A percentile compares a stretch with the other conserved stretches of the same genome.
These are phyloP conservation scores for Russula lepida DNA, from an alignment of 768 basidiomycete species.

Conservation along the genomic window DNA sequence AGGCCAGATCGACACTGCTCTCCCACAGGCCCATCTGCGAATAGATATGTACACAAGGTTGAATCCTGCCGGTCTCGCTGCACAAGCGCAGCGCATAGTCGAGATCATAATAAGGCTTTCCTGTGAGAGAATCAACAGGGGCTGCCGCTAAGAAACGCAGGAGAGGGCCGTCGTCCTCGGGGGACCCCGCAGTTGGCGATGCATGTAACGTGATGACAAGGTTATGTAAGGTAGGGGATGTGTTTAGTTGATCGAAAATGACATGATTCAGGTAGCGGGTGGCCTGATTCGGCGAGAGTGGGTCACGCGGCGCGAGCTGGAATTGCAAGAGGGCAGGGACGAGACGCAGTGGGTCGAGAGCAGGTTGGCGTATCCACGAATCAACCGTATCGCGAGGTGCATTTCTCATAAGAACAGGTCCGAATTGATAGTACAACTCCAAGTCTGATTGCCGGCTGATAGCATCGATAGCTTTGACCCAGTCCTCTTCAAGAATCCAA, in stretches of 20 bases:
- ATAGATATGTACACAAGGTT: constrained; percentile 93
- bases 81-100: constrained; percentile 94
- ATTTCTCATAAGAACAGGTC: constrained; percentile 77
- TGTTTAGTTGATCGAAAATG: constrained; percentile 72
- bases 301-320: constrained; percentile 65
- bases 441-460: constrained; percentile 80
- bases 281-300: constrained; percentile 73
- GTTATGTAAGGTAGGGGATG: constrained; percentile 86
- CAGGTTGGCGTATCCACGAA: constrained; percentile 78
- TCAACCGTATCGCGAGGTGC: constrained; percentile 87
- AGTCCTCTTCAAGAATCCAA: constrained; percentile 88
- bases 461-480: constrained; percentile 84
- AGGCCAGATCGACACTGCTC: constrained; percentile 89
- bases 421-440: constrained; percentile 90
- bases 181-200: constrained; percentile 37
- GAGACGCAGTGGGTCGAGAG: constrained; percentile 74
- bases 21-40: constrained; percentile 97
- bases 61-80: constrained; percentile 69
- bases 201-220: constrained; percentile 84
- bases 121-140: constrained; percentile 73
- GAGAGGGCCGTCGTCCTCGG: constrained; percentile 66
- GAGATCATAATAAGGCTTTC: constrained; percentile 89
- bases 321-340: constrained; percentile 82
- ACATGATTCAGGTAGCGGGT: constrained; percentile 83
- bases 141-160: constrained; percentile 77